Conservation (phyloP, 495 filamentous ascomycete genomes). For the Hypoxylon fuscum region DNA sequence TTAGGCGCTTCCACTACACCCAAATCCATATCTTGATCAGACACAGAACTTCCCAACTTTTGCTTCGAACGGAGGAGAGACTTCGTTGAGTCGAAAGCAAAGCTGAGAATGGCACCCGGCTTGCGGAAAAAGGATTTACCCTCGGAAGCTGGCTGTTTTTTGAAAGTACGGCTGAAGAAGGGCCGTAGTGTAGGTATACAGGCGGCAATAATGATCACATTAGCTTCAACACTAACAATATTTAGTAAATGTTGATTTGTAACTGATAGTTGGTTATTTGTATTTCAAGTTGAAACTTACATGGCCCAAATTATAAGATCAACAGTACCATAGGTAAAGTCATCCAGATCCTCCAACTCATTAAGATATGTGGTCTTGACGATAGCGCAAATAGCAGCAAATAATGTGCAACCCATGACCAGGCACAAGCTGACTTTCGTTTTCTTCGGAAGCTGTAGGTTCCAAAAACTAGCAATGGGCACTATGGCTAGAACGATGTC, state of each 20-base stretch:
- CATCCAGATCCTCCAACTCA: background rate
- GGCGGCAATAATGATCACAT: conserved; percentile 1
- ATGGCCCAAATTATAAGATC: background rate
- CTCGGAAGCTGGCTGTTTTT: background rate
- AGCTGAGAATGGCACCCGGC: background rate
- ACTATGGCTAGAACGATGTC: background rate
- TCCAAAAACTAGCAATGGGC: conserved; percentile 1
- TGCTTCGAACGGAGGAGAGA: background rate
- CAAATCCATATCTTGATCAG: background rate
- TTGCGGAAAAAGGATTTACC: background rate
- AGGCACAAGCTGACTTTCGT: conserved; percentile 2
- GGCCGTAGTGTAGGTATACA: background rate
- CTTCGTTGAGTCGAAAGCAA: conserved; percentile 1
- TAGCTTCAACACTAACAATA: conserved; percentile 1
- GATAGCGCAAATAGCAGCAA: background rate
- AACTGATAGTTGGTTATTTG: background rate
- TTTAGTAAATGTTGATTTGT: background rate
- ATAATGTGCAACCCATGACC: background rate
- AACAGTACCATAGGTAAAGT: background rate
- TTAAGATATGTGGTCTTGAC: background rate
- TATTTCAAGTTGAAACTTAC: background rate
- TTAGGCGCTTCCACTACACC: background rate
- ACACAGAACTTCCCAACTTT: background rate
- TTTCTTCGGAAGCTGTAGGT: conserved; percentile 1
- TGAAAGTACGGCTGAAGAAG: background rate